Evolutionary conservation across 2,329 filamentous ascomycete genomes (phyloP), one percentile per base, ranked within the genome.

Genomic region (Grosmannia huntii): DNA sequence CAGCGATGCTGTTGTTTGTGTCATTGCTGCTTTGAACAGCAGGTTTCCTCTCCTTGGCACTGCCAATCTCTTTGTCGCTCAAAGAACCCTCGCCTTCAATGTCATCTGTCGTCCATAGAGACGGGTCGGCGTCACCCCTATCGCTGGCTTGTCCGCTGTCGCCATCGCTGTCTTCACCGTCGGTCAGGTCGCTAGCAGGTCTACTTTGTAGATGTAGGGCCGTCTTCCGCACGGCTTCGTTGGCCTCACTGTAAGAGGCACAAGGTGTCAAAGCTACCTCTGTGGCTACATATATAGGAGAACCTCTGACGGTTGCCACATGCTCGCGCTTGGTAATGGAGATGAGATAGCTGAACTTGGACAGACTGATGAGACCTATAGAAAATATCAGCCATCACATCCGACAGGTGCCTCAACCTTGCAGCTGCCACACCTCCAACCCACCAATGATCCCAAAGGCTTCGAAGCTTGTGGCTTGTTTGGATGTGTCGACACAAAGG

Each of bases 221-320:
- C 0, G 87, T 88, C 58, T 81, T 79, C 3, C 73, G 71, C 60
- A 97, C 86, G 10, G 89, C 86, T 31, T 80, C 79, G 61, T 82
- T 78, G 5, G 92, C 91, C 50, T 95, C 89, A 48, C 72, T 69
- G 65, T 86, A 85, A 6, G 87, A 92, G 2, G 85, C 82, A 57
- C 94, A 84, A 0, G 94, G 94, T 6, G 95, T 95, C n/a, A 97
- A 75, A 7, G 90, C 86, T 36, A 97, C 88, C 65, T 95, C 89
- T 50, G 87, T 94, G 60, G 96, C 83, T 46, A 90, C 85, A 70
- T 95, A 99, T 58, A 97, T 76, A 0, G 91, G 86, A 58, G 82
- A 85, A 6, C 89, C 90, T 63, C 85, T 84, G 55, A 97, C 84
- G 63, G 91, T 86, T 3, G 94, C 94, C 55, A 97, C 90, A 69